These are phyloP conservation scores for Eucalyptus dawsonii DNA, from an alignment of 345 rosid genomes.

Conservation along the genomic window DNA sequence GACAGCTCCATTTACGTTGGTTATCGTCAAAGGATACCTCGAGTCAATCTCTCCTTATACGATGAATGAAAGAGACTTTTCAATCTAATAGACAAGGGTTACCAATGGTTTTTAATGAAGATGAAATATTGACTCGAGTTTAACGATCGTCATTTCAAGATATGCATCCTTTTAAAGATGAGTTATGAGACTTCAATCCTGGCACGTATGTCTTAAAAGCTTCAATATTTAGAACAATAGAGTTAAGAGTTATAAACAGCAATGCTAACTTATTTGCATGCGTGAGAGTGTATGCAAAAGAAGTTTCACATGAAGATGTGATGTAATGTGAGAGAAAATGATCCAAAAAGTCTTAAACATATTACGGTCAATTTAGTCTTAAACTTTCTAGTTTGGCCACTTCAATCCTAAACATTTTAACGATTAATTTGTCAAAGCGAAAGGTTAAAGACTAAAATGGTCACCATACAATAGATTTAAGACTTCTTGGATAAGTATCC, in stretches of 20 bases:
- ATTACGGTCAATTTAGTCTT: neutral
- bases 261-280: neutral
- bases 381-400: neutral
- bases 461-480: accelerated
- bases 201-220: neutral
- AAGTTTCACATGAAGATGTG: neutral
- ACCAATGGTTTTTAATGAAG: neutral
- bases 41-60: neutral
- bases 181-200: neutral
- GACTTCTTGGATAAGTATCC: neutral
- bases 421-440: neutral
- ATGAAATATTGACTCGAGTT: neutral
- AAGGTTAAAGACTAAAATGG: neutral
- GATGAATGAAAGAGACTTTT: neutral
- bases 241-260: neutral
- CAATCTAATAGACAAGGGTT: neutral
- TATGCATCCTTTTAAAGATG: neutral
- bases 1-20: neutral
- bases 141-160: neutral
- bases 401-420: neutral
- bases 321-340: neutral
- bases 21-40: neutral
- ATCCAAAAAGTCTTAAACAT: neutral
- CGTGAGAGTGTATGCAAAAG: neutral
- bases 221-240: neutral